Percentiles rank a stretch among this genome's conserved stretches.
These are phyloP conservation scores for Vigna angularis DNA, from an alignment of 306 rosid species.

Conservation along the genomic window DNA sequence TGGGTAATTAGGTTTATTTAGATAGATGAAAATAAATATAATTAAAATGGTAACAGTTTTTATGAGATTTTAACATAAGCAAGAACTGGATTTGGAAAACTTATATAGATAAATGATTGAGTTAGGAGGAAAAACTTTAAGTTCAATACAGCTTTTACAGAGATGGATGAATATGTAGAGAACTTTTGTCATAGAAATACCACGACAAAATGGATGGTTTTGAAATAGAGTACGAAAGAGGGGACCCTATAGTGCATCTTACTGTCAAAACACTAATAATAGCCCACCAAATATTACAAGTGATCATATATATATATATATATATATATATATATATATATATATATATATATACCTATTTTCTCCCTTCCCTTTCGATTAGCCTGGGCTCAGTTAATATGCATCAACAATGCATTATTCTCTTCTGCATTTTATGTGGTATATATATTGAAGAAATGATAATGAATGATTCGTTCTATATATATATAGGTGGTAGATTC, in stretches of 20 bases:
- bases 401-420: slow-evolving; percentile 16
- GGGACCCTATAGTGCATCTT: slow-evolving; percentile 44
- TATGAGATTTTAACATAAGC: neutral
- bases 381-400: slow-evolving; percentile 1
- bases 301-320: neutral
- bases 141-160: slow-evolving; percentile 36
- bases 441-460: neutral
- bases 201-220: slow-evolving; percentile 18
- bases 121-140: slow-evolving; percentile 10
- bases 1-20: neutral
- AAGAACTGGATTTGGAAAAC: neutral
- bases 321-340: no score
- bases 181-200: slow-evolving; percentile 22
- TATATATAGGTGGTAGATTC: slow-evolving; percentile 12
- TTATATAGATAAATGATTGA: neutral
- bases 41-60: neutral
- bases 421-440: neutral
- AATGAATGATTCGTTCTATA: slow-evolving; percentile 5
- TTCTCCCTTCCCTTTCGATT: neutral
- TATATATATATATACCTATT: no score
- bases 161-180: slow-evolving; percentile 30
- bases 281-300: slow-evolving; percentile 26
- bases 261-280: slow-evolving; percentile 50
- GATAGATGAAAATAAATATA: slow-evolving; percentile 4
- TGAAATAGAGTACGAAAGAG: slow-evolving; percentile 35